Evolutionary conservation across 164 flowering plant species (phyloP), one percentile per base, ranked within the genome.

Genomic region (Brasenia schreberi): DNA sequence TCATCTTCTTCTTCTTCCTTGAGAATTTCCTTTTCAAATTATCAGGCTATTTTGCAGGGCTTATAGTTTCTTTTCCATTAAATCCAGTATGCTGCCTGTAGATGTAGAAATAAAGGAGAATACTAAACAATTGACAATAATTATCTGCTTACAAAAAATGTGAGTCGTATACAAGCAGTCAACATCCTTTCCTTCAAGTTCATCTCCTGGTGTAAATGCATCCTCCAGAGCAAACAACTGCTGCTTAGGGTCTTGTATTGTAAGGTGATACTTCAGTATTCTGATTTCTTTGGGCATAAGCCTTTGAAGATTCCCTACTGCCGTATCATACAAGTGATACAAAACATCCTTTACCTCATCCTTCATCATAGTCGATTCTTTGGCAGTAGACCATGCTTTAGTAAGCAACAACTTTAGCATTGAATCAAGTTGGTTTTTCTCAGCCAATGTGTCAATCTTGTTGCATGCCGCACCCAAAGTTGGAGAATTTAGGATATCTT

Each of bases 151-250:
- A n/a, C n/a, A n/a, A n/a, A n/a, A n/a, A n/a, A n/a, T n/a, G n/a
- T n/a, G n/a, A n/a, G n/a, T n/a, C 98, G 97, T 91, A 87, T 82
- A 91, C 5, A 93, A 76, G 72, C 27, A 43, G 72, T 91, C 97
- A 0, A 79, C 80, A 63, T 90, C 83, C 66, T 78, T 70, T 65
- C 95, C 91, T 82, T 90, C 92, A 74, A 84, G 69, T 80, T 90
- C 97, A 43, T 77, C 85, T 66, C 96, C 98, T 0, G 98, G 96
- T 62, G 93, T 88, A 72, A 94, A 91, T 69, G 98, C 98, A 72
- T 91, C 92, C n/a, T 79, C 77, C 14, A 94, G 72, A 17, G 83
- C 80, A 75, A 74, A 71, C 43, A 84, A 49, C 59, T 58, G 79
- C 77, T 81, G 84, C 67, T 84, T 84, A 16, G 89, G 95, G 78